Percentiles rank a stretch among this genome's conserved stretches.
Conservation (phyloP, 2,329 filamentous ascomycete genomes). For the Epichloe festucae region DNA sequence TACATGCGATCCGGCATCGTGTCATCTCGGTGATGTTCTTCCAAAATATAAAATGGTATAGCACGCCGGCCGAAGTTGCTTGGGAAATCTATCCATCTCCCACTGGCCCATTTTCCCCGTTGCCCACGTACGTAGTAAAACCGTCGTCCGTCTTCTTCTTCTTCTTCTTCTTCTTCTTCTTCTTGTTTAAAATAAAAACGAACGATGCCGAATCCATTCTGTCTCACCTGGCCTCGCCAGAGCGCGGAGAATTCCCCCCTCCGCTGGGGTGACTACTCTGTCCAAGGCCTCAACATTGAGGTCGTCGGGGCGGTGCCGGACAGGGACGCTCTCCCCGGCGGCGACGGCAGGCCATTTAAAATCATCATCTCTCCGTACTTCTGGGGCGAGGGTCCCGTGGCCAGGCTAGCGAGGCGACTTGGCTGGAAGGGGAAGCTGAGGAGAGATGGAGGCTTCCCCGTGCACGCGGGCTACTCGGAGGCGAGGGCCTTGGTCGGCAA, state of each 20-base stretch:
- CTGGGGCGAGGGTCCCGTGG: conserved; percentile 6
- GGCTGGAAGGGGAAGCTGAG: neutral
- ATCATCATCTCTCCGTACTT: conserved; percentile 6
- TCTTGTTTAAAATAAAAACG: no score
- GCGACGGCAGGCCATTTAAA: neutral
- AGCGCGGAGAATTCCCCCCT: neutral
- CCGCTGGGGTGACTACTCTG: conserved; percentile 8
- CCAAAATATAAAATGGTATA: no score
- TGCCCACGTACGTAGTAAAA: no score
- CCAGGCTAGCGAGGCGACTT: neutral
- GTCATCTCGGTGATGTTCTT: no score
- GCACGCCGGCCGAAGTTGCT: no score
- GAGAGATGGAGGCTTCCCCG: neutral
- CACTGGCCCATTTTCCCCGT: no score
- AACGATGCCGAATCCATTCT: conserved; percentile 4
- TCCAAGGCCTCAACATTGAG: conserved; percentile 6
- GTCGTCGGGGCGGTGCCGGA: conserved; percentile 3
- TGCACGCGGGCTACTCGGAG: conserved; percentile 8
- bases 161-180: neutral
- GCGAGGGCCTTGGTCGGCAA: conserved; percentile 7
- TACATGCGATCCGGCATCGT: no score
- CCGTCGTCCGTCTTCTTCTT: no score
- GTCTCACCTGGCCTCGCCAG: neutral
- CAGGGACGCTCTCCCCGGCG: conserved; percentile 1
- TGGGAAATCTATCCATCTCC: no score